Base-by-base conservation (phyloP, 2,329 filamentous ascomycete species). In the Talaromyces sp. region DNA sequence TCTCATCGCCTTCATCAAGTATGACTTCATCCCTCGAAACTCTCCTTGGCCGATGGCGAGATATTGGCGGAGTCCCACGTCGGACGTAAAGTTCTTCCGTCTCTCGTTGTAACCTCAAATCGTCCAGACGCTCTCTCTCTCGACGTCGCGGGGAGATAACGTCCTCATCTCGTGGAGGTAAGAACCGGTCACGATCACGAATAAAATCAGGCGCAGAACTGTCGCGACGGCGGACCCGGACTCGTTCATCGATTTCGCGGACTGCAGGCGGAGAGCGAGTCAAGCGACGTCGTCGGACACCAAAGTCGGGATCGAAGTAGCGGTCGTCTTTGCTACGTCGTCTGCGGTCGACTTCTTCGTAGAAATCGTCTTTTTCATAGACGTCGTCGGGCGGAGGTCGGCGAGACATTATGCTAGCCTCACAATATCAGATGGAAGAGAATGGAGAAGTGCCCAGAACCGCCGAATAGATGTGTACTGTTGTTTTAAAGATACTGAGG, bases 241-340 rank as follows among this genome's bases (percentile, higher is more conserved):
- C 70, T 16, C 76, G 74, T 43, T 77, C 75, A n/a, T 66, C 61
- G 76, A 72, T 35, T 75, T 74, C 71, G 43, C 72, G 85, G 74
- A 74, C 83, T 63, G 68, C 79, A 70, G 70, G 83, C 74, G 68
- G 82, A 73, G 72, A 71, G 43, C 69, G 68, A 33, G 72, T 73
- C 41, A 70, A 72, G 24, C 66, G 69, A 47, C 68, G 68, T 39
- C 76, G 68, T 19, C 70, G 45, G 14, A 39, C 35, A 27, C 43
- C 61, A 41, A 39, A 58, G 1, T 76, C 75, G 13, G 74, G 71
- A 19, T 75, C 73, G 33, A 71, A 68, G 22, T 69, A 64, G 4
- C 69, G 74, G 19, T 72, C 72, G n/a, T 69, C 69, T 66, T 70
- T 68, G 35, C 64, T 67, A 24, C 69, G 70, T 56, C 69, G 72